Conservation (phyloP, 495 filamentous ascomycete species). For the Pyrenula aspistea region DNA sequence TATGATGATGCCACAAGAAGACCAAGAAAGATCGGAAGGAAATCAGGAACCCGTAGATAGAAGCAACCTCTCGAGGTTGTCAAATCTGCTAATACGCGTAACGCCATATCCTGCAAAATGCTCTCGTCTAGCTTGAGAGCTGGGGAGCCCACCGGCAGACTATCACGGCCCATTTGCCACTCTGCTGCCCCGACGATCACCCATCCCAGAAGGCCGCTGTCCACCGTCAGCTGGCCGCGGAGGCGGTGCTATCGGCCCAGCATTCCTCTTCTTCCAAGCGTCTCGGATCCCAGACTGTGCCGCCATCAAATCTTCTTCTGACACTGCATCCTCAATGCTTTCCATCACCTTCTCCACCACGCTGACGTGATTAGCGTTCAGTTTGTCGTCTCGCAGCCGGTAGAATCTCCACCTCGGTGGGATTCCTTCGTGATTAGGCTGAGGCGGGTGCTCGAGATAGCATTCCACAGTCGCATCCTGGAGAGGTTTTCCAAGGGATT, state of each 20-base stretch:
- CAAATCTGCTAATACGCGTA: too few relatives aligned
- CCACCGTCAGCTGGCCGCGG: neutral
- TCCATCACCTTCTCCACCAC: conserved; percentile 72
- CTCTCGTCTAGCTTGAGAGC: too few relatives aligned
- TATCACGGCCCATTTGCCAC: neutral
- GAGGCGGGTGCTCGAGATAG: conserved; percentile 15
- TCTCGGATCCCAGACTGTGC: conserved; percentile 54
- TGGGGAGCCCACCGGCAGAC: too few relatives aligned
- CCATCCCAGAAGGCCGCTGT: neutral
- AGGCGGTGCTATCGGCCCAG: conserved; percentile 1
- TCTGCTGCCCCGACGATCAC: neutral
- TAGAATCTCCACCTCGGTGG: conserved; percentile 59
- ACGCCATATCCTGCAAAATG: too few relatives aligned
- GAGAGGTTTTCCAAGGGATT: conserved; percentile 52
- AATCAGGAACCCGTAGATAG: too few relatives aligned
- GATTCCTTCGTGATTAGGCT: too few relatives aligned
- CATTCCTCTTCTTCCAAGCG: conserved; percentile 56
- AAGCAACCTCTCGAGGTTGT: too few relatives aligned
- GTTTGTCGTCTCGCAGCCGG: conserved; percentile 82
- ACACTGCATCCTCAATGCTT: conserved; percentile 65
- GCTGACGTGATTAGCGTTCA: conserved; percentile 74
- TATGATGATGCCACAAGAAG: too few relatives aligned
- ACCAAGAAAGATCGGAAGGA: too few relatives aligned
- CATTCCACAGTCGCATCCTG: conserved; percentile 85
- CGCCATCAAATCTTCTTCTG: conserved; percentile 51